Base-by-base conservation (phyloP, 306 rosid genomes). In the Malus sylvestris region DNA sequence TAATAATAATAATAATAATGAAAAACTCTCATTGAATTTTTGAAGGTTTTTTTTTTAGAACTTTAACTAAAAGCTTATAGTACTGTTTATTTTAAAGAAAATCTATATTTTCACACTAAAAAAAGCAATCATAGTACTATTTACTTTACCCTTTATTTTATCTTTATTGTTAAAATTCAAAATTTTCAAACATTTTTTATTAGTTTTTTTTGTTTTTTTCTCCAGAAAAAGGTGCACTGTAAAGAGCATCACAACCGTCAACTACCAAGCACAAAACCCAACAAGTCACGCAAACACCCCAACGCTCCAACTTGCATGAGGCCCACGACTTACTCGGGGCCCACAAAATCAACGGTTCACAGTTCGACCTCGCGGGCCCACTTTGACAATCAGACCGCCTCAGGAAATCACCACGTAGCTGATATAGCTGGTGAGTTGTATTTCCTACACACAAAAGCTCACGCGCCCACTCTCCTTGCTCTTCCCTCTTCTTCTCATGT, bases 401-500 rank as follows among this genome's bases (percentile, higher is more conserved):
- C 1, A 19, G 15, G 33, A 66, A 15, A 49, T 13, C 25, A 4
- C 27, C 70, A 66, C 49, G 27, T 66, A 10, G 29, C 16, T 4
- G 49, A 66, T 35, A 4, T 4, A 0, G 44, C 70, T 67, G 74
- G 65, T 62, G 53, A 32, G 20, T 4, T n/a, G 5, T 9, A 5
- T 33, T 19, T 20, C 55, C 16, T 33, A 58, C 30, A n/a, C 59
- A 44, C 67, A 57, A 55, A 40, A 45, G 63, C 68, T 23, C 76
- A 29, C 79, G 13, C 70, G 29, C 72, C 19, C 72, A 9, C 66
- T 22, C 60, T 11, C 65, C 5, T 38, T 55, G 49, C 77, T 83
- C 29, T 64, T 53, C 61, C 74, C 81, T 70, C 49, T 67, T 71
- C 70, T 27, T 80, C 85, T 81, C 87, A 88, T 87, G 87, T 66